Conservation (phyloP, 768 basidiomycete genomes). For the Suillus americanus region DNA sequence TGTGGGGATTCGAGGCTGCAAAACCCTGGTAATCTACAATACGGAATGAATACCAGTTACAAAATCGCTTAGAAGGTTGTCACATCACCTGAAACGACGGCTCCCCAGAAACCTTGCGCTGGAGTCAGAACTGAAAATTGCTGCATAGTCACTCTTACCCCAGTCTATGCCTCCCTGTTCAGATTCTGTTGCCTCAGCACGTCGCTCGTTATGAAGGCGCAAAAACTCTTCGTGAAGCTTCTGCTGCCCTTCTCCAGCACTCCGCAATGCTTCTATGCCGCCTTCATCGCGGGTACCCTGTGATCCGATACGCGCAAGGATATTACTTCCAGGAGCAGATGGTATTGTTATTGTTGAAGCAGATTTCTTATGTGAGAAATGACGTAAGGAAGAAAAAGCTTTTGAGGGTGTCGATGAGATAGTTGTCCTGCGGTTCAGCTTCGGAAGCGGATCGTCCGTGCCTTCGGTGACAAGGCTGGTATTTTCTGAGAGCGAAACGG, state of each 20-base stretch:
- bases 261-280: slow-evolving; percentile 38
- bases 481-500: slow-evolving; percentile 38
- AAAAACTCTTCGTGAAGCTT: slow-evolving; percentile 78
- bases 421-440: slow-evolving; percentile 30
- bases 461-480: slow-evolving; percentile 13
- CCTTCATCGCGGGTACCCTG: slow-evolving; percentile 44
- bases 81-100: slow-evolving; percentile 76
- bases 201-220: slow-evolving; percentile 58
- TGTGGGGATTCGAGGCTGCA: slow-evolving; percentile 74
- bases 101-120: slow-evolving; percentile 86
- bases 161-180: slow-evolving; percentile 65
- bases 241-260: slow-evolving; percentile 62
- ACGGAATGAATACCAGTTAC: slow-evolving; percentile 10
- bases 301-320: slow-evolving; percentile 52
- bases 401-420: slow-evolving; percentile 25
- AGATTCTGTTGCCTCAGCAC: slow-evolving; percentile 36
- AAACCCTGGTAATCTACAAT: slow-evolving; percentile 81
- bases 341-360: slow-evolving; percentile 56
- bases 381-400: slow-evolving; percentile 21
- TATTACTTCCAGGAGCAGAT: slow-evolving; percentile 41
- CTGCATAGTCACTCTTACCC: slow-evolving; percentile 48
- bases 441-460: slow-evolving; percentile 19
- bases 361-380: slow-evolving; percentile 57
- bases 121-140: background rate
- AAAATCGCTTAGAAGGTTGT: slow-evolving; percentile 1